phyloP scores from a whole-genome alignment of 2,329 filamentous ascomycete genomes.

The Pyricularia sp. region DNA sequence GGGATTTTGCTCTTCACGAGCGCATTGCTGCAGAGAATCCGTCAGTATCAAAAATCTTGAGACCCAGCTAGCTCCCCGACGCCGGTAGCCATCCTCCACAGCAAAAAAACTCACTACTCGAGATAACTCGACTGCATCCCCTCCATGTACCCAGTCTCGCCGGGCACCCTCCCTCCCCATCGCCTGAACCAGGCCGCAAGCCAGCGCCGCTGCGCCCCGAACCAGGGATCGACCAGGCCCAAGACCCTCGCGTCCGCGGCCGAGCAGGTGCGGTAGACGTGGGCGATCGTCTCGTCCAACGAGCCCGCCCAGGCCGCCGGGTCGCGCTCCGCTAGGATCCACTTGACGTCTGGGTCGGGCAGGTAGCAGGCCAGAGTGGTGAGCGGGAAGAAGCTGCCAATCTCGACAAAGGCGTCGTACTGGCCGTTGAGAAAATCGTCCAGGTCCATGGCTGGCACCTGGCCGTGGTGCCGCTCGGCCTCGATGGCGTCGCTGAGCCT shows the following conservation, averaged over 20 bases:
- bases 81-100: background rate
- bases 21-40: slow-evolving; percentile 12
- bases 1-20: slow-evolving; percentile 17
- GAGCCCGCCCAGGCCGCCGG: slow-evolving; percentile 24
- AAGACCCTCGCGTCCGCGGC: background rate
- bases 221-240: background rate
- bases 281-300: background rate
- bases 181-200: no score
- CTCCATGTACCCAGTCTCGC: background rate
- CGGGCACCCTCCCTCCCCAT: background rate
- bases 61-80: no score
- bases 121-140: background rate
- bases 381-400: slow-evolving; percentile 21
- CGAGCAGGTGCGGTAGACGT: background rate
- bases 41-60: no score
- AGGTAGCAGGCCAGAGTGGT: slow-evolving; percentile 17
- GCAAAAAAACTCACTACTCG: background rate
- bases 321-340: slow-evolving; percentile 24
- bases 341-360: slow-evolving; percentile 20
- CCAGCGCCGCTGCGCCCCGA: background rate
- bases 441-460: slow-evolving; percentile 15
- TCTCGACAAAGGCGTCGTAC: slow-evolving; percentile 18
- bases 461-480: slow-evolving; percentile 11
- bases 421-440: slow-evolving; percentile 15
- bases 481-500: slow-evolving; percentile 13